A percentile compares a stretch with the other conserved stretches of the same genome.
phyloP scores from a whole-genome alignment of 2,329 filamentous ascomycete genomes.

The Coniella lustricola region DNA sequence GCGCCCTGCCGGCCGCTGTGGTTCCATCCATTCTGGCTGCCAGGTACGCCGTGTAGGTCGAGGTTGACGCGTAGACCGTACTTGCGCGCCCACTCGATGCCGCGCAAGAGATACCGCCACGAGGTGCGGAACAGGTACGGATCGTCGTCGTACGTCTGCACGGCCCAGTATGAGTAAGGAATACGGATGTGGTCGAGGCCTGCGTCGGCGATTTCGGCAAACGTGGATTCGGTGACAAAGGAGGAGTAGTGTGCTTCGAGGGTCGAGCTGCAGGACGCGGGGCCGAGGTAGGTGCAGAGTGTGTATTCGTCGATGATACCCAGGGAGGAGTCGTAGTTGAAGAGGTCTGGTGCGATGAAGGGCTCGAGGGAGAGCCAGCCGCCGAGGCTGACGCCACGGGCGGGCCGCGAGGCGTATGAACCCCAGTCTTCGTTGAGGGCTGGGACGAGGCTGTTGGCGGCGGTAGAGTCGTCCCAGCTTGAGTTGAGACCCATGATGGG shows the following conservation, averaged over 20 bases:
- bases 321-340: slow-evolving; percentile 56
- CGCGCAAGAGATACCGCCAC: slow-evolving; percentile 89
- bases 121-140: slow-evolving; percentile 81
- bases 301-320: slow-evolving; percentile 85
- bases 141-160: slow-evolving; percentile 76
- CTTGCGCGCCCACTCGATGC: slow-evolving; percentile 88
- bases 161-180: slow-evolving; percentile 91
- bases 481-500: slow-evolving; percentile 83
- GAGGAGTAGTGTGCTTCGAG: slow-evolving; percentile 89
- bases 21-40: slow-evolving; percentile 96
- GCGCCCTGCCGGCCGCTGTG: slow-evolving; percentile 78
- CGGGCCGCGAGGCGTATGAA: slow-evolving; percentile 68
- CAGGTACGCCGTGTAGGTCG: slow-evolving; percentile 85
- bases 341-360: slow-evolving; percentile 91
- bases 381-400: slow-evolving; percentile 85
- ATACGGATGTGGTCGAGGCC: slow-evolving; percentile 97
- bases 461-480: slow-evolving; percentile 75
- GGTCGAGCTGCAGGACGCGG: slow-evolving; percentile 52
- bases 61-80: slow-evolving; percentile 89
- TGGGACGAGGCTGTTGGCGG: slow-evolving; percentile 73
- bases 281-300: slow-evolving; percentile 63
- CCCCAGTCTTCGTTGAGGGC: slow-evolving; percentile 69
- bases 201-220: slow-evolving; percentile 75
- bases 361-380: slow-evolving; percentile 93
- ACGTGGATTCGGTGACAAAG: slow-evolving; percentile 80